A percentile compares a stretch with the other conserved stretches of the same genome.
Evolutionary conservation across 2,329 filamentous ascomycete species (phyloP).

Genomic region (Colletotrichum horii): DNA sequence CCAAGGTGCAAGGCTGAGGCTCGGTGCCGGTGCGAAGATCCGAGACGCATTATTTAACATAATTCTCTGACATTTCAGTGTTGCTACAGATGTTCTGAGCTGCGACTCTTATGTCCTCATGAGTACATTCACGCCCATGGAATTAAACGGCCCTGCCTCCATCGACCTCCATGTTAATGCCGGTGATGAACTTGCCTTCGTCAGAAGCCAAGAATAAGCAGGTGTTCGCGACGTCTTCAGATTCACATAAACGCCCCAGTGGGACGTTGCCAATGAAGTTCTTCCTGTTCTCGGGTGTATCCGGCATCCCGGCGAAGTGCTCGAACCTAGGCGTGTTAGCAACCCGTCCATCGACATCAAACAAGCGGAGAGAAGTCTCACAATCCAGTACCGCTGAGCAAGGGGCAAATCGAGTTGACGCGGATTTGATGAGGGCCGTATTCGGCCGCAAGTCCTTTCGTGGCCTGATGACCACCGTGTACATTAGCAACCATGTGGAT

Average conservation of each 20-base stretch:
- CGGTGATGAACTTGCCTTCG: conserved; percentile 75
- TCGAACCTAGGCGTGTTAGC: conserved; percentile 24
- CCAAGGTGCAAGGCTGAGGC: not conserved
- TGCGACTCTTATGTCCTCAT: not conserved
- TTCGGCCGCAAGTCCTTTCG: conserved; percentile 69
- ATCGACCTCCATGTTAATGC: conserved; percentile 66
- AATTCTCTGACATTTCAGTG: not conserved
- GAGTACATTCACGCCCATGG: not conserved
- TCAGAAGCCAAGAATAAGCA: conserved; percentile 74
- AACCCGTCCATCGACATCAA: not conserved
- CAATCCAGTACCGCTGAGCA: conserved; percentile 71
- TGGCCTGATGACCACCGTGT: conserved; percentile 38
- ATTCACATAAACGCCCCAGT: conserved; percentile 39
- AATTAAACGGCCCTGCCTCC: conserved; percentile 8
- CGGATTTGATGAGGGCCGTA: conserved; percentile 75
- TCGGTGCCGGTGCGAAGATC: not conserved
- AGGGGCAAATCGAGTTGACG: conserved; percentile 74
- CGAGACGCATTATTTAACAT: not conserved
- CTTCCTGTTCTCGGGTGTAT: conserved; percentile 65
- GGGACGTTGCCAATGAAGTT: conserved; percentile 25
- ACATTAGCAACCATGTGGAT: not conserved
- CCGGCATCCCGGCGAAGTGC: conserved; percentile 64
- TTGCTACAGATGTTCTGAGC: not conserved
- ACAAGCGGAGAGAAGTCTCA: conserved; percentile 23
- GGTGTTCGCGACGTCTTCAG: conserved; percentile 73